Base-by-base conservation (phyloP, 495 filamentous ascomycete genomes). In the Penicillium pancosmium region DNA sequence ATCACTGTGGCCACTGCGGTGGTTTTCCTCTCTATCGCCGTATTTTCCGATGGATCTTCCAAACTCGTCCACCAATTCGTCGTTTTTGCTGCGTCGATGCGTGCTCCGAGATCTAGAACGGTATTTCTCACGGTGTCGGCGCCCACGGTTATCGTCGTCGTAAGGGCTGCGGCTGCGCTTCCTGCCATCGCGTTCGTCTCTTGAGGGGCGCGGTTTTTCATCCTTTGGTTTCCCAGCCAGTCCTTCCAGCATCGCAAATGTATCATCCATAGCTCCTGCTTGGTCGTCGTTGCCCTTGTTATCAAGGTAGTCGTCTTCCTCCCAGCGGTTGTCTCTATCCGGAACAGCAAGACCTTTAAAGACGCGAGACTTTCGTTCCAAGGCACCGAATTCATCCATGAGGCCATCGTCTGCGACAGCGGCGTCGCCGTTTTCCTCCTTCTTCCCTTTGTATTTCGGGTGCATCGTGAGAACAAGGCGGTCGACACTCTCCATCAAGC, bases 271-370 rank as follows among this genome's bases (percentile, higher is more conserved):
- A 27, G 86, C 88, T 67, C 86, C 86, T 13, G 65, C 68, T 57
- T 75, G 75, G 12, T 68, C 68, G 25, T 76, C 69, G 35, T 65
- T 66, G 13, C 81, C 73, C 23, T 69, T 58, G 13, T 53, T 66
- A 35, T 68, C 64, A 2, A 54, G 67, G 36, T 75, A 72, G 9
- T 76, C 76, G 16, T 84, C 79, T 23, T 84, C 79, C 15, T 76
- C 69, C 84, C 83, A 89, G 16, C 71, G 65, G 23, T 83, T 77
- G 52, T 88, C 86, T 67, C 85, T 86, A 72, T 98, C 92, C 33
- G 95, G 92, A 41, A 98, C 82, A 12, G 93, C 86, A 52, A 98
- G 80, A 1, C 94, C 94, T 67, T 88, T 93, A 70, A 98, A 98
- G 19, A 96, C 82, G 33, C 87, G 86, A 36, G 86, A 83, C 72